phyloP scores from a whole-genome alignment of 371 early-diverging fungal genomes.

The Syncephalastrum monosporum region DNA sequence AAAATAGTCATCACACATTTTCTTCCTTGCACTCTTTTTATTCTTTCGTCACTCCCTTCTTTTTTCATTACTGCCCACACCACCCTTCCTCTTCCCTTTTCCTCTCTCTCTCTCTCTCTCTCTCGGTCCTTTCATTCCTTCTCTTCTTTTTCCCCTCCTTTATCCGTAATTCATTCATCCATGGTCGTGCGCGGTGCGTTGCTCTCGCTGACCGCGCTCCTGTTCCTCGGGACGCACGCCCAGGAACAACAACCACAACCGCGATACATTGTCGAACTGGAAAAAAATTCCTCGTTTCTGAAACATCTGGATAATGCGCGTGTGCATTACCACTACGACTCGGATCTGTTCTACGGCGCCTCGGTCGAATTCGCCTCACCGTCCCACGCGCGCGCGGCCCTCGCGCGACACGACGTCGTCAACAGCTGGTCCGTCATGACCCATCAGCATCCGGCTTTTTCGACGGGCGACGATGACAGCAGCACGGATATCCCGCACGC shows the following conservation, averaged over 20 bases:
- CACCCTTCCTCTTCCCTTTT: background rate
- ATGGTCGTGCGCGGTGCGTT: slow-evolving; percentile 3
- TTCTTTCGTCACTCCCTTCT: too few species aligned
- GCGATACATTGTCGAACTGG: slow-evolving; percentile 18
- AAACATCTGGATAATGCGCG: background rate
- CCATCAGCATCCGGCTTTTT: slow-evolving; percentile 14
- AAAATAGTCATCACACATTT: background rate
- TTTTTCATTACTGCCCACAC: background rate
- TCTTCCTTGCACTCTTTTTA: background rate
- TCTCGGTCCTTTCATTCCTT: background rate
- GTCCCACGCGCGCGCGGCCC: slow-evolving; percentile 13
- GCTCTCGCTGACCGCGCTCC: too few species aligned
- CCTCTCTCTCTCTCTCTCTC: background rate
- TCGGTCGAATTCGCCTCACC: slow-evolving; percentile 25
- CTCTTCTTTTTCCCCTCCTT: background rate
- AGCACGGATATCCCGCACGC: too few species aligned
- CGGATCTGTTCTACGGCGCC: slow-evolving; percentile 26
- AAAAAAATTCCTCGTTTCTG: slow-evolving; percentile 4
- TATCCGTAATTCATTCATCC: background rate
- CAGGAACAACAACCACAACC: too few species aligned
- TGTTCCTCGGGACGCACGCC: too few species aligned
- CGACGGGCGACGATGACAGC: too few species aligned
- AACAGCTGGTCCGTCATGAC: slow-evolving; percentile 29
- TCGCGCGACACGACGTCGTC: slow-evolving; percentile 16
- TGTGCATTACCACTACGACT: slow-evolving; percentile 29